These are phyloP conservation scores for Trichothecium roseum DNA, from an alignment of 2,329 filamentous ascomycete genomes.

Conservation along the genomic window DNA sequence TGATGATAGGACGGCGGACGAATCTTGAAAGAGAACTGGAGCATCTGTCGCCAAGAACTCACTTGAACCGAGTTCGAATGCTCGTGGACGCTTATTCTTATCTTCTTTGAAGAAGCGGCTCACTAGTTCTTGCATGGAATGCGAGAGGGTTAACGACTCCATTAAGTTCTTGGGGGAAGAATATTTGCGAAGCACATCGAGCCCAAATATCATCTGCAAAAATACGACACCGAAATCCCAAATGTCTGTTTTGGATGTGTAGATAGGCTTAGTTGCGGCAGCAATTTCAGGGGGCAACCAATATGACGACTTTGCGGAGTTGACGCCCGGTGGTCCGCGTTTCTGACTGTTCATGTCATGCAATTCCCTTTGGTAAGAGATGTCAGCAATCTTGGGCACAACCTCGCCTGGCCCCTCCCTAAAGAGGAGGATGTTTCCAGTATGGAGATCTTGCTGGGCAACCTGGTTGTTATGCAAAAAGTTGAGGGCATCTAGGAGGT, in stretches of 20 bases:
- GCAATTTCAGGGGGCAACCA: constrained; percentile 76
- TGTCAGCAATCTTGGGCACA: constrained; percentile 65
- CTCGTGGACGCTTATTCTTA: constrained; percentile 71
- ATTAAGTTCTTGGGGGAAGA: constrained; percentile 68
- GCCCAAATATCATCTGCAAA: constrained; percentile 86
- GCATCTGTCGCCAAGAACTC: constrained; percentile 58
- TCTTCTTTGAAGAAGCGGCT: constrained; percentile 77
- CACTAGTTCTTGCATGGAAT: constrained; percentile 68
- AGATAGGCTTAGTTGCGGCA: constrained; percentile 47
- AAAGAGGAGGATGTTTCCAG: constrained; percentile 69
- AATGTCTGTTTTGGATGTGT: constrained; percentile 74
- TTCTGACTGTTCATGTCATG: constrained; percentile 48
- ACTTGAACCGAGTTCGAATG: constrained; percentile 60
- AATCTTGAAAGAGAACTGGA: constrained; percentile 41
- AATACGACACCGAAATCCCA: constrained; percentile 93
- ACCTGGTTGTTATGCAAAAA: constrained; percentile 80
- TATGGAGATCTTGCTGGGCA: constrained; percentile 73
- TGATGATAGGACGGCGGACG: constrained; percentile 25
- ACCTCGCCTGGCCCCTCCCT: constrained; percentile 58
- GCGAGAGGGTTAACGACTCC: constrained; percentile 60
- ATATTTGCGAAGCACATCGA: constrained; percentile 65
- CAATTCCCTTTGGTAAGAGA: constrained; percentile 58
- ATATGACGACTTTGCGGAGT: constrained; percentile 62
- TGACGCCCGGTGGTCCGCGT: constrained; percentile 39
- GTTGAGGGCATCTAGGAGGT: constrained; percentile 78